These are phyloP conservation scores for Schrenkiella parvula DNA, from an alignment of 345 rosid genomes.

Conservation along the genomic window DNA sequence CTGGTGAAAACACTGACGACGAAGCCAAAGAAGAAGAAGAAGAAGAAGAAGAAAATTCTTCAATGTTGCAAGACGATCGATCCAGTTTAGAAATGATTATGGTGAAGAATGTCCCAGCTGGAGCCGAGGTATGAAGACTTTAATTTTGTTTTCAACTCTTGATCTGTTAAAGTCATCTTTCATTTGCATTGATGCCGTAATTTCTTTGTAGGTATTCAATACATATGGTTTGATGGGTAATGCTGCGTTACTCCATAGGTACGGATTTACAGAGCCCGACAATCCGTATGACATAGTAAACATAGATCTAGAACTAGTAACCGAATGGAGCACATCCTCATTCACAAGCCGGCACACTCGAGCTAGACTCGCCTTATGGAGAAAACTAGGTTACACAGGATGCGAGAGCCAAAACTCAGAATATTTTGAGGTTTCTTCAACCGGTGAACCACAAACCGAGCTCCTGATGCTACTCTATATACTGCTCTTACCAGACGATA, in stretches of 20 bases:
- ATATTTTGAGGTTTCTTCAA: constrained; percentile 68
- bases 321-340: constrained; percentile 55
- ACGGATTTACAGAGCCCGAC: constrained; percentile 78
- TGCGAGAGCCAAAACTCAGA: constrained; percentile 63
- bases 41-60: constrained; percentile 34
- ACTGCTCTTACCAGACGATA: constrained; percentile 53
- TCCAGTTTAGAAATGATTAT: constrained; percentile 69
- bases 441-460: constrained; percentile 79
- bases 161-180: background rate
- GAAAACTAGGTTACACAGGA: constrained; percentile 55
- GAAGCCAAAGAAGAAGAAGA: constrained; percentile 28
- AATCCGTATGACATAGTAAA: constrained; percentile 75
- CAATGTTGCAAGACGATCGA: constrained; percentile 49
- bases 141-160: background rate
- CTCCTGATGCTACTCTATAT: constrained; percentile 53
- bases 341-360: constrained; percentile 60
- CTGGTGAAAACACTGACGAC: constrained; percentile 20
- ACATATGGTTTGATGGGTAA: constrained; percentile 79
- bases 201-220: constrained; percentile 58
- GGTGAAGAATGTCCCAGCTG: constrained; percentile 69
- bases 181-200: constrained; percentile 1
- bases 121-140: constrained; percentile 60
- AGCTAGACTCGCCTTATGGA: constrained; percentile 68
- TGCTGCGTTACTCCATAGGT: constrained; percentile 90
- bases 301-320: constrained; percentile 76